Base-by-base conservation (phyloP, 352 stramenopile species). In the Phytophthora europaea region DNA sequence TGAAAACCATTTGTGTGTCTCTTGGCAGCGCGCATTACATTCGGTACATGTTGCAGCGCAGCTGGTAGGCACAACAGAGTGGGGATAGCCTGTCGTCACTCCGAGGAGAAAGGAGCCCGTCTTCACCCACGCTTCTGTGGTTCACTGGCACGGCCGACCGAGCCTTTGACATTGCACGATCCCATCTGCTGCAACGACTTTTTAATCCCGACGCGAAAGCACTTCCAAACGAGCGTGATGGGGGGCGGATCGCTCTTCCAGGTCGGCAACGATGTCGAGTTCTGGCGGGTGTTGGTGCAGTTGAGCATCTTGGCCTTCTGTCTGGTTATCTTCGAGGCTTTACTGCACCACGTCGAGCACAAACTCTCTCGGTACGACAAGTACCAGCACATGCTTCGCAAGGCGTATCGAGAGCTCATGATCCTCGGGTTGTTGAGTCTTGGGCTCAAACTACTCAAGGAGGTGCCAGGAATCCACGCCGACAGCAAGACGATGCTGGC, bases 361-460 rank as follows among this genome's bases (percentile, higher is more conserved):
- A 73, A 84, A 50, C 57, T 89, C 23, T 68, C 75, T 6, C 65
- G 66, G 45, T 85, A 82, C 63, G 76, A 77, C 47, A 91, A 90
- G 68, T 91, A 89, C 63, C 60, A 87, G 56, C 76, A 90, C 54
- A 91, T 91, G 73, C 69, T 90, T 28, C 83, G 74, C 52, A 91
- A 91, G 47, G 74, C 73, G 7, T 90, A 80, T 55, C 65, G 74
- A 72, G 82, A 90, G 40, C 76, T 90, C 47, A 89, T 89, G 83
- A 70, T 90, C 28, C 78, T 90, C 12, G 82, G 82, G 0, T 51
- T 90, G 31, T 68, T 90, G 56, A 80, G 81, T 43, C 71, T 90
- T 22, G 47, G 68, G 10, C 56, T 90, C 50, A 90, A 90, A 65
- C 36, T 87, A 20, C 61, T 76, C 58, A 83, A 88, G 58, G 80